Conservation (phyloP, 805 yeast genomes). For the Clavispora santaluciae region DNA sequence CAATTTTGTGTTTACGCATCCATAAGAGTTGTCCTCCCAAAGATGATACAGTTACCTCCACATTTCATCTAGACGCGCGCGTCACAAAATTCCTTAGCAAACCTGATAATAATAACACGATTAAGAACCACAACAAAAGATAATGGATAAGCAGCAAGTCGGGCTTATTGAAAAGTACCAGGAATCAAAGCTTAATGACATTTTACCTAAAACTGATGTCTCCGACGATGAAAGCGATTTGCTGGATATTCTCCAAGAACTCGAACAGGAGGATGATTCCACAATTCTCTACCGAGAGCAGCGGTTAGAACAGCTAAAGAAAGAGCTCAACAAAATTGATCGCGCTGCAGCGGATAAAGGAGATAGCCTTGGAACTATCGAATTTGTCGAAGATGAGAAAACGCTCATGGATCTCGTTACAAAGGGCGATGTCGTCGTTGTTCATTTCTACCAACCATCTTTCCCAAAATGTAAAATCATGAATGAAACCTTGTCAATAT, state of each 20-base stretch:
- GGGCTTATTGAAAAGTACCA: constrained; percentile 39
- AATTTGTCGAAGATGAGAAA: constrained; percentile 46
- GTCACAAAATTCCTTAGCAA: background rate
- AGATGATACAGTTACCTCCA: too few species aligned
- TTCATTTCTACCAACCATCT: constrained; percentile 60
- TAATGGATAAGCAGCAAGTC: background rate
- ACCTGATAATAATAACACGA: background rate
- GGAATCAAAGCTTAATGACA: constrained; percentile 29
- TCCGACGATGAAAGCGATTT: constrained; percentile 39
- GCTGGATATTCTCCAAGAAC: constrained; percentile 37
- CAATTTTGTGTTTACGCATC: too few species aligned
- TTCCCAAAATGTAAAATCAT: constrained; percentile 59
- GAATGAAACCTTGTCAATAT: constrained; percentile 38
- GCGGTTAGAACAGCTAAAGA: constrained; percentile 53
- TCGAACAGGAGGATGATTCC: constrained; percentile 43
- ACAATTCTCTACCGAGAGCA: constrained; percentile 54
- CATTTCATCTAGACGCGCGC: background rate
- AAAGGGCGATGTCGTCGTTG: constrained; percentile 28
- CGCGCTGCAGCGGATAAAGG: constrained; percentile 21
- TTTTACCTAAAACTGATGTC: background rate
- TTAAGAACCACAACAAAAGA: background rate
- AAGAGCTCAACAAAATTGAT: constrained; percentile 35
- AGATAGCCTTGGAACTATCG: constrained; percentile 28
- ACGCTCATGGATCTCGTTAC: constrained; percentile 51
- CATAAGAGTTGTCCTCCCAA: too few species aligned